Base-by-base conservation (phyloP, 192 early-diverging fungal genomes). In the Mortierella antarctica region DNA sequence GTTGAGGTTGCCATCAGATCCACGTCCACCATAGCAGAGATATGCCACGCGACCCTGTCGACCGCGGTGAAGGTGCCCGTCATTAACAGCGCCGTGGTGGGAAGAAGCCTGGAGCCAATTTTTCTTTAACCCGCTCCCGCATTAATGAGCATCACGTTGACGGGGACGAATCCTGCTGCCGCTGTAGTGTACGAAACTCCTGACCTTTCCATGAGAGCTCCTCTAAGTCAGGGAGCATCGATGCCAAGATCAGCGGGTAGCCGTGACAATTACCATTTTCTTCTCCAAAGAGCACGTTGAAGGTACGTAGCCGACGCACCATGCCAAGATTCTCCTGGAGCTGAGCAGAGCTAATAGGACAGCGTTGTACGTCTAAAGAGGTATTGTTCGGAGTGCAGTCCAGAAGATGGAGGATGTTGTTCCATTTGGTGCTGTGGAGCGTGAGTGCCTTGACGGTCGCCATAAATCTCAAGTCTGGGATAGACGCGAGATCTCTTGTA, bases 401-500 rank as follows among this genome's bases (percentile, higher is more conserved):
- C 5, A 66, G 51, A 0, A 56, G 12, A 18, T 54, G 52, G 17
- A 53, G 40, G n/a, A 66, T n/a, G 40, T 52, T 66, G 41, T 42
- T 55, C 64, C 64, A 44, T 13, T n/a, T 9, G 9, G 51, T 53
- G 41, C 4, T 44, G 4, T 15, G 2, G 39, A 66, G 2, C 6
- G 39, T 17, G 14, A 66, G 52, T 7, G 9, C 10, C 40, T 23
- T 66, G 40, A 66, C 42, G 52, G 20, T 66, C 12, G 52, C 64
- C 64, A n/a, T 66, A 66, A 7, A 23, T 31, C 15, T 23, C 6
- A 0, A 66, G 10, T 1, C 42, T 66, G 14, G 51, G 51, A 9
- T 66, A 55, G 2, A 39, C 39, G 1, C 40, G 52, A 14, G 64
- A 54, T 8, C 64, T 50, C 17, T 55, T 53, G 52, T 66, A 66